Percentiles rank a stretch among this genome's conserved stretches.
These are phyloP conservation scores for Ceratocystis lukuohia DNA, from an alignment of 2,329 filamentous ascomycete genomes.

Conservation along the genomic window DNA sequence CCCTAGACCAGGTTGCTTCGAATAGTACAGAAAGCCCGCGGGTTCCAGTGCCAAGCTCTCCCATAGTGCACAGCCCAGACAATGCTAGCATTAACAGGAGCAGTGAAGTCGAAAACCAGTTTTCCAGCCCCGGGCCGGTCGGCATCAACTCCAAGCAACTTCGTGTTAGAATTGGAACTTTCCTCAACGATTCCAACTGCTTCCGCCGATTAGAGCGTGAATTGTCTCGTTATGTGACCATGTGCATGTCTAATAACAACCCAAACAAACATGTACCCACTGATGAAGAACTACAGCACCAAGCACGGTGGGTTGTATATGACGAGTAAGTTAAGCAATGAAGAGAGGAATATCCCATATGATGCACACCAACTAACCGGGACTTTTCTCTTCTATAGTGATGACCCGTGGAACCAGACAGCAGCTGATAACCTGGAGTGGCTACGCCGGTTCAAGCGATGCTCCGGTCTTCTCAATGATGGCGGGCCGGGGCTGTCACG, in stretches of 20 bases:
- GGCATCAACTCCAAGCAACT: not conserved
- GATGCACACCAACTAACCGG: not conserved
- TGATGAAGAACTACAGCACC: constrained; percentile 50
- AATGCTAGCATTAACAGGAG: not conserved
- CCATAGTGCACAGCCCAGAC: not conserved
- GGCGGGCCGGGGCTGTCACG: constrained; percentile 34
- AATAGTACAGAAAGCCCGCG: not conserved
- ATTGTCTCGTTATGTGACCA: constrained; percentile 38
- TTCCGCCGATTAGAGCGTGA: constrained; percentile 43
- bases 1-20: not conserved
- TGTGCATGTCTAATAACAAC: constrained; percentile 45
- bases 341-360: not conserved
- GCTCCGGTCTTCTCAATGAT: constrained; percentile 38
- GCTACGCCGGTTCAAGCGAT: constrained; percentile 49
- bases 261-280: constrained; percentile 45
- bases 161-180: constrained; percentile 25
- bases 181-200: constrained; percentile 48
- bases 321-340: constrained; percentile 37
- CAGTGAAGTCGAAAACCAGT: not conserved
- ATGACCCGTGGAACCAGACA: constrained; percentile 52
- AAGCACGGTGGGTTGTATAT: constrained; percentile 49
- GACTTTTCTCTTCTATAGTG: constrained; percentile 28
- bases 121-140: not conserved
- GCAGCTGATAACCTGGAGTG: constrained; percentile 51
- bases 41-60: not conserved